Base-by-base conservation (phyloP, 169 alveolate species). In the Perkinsus olseni region DNA sequence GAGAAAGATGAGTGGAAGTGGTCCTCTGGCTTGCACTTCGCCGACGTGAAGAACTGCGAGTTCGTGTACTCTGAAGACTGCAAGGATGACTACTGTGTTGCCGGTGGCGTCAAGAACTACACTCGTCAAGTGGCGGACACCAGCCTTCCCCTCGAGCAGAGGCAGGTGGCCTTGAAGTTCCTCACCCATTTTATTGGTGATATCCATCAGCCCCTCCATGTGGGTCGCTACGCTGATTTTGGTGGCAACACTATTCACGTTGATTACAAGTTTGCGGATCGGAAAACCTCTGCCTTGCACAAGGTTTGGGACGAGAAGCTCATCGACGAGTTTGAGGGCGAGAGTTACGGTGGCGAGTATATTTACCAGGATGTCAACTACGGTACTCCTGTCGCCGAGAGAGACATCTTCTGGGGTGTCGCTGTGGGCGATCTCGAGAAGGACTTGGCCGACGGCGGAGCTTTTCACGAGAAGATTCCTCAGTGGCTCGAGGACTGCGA, bases 261-360 rank as follows among this genome's bases (percentile, higher is more conserved):
- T 8, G 82, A 62, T 24, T 62, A 62, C 31, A 28, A 62, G 82
- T 62, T 62, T 24, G 82, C 82, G 28, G 82, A 62, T 62, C 4
- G 17, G 8, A 62, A 62, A 24, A 13, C 37, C 10, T 4, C 82
- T 3, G 17, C 82, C 1, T 62, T 62, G 31, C 82, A 62, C 82
- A 62, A 62, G 82, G 82, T 62, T 62, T 62, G 82, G 82, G 82
- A 62, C 82, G 82, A 62, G 82, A 62, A 62, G 82, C 82, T 62
- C 31, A 62, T 62, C 31, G 82, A 62, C 34, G 82, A 62, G 82
- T 62, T 62, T 24, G 82, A 62, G 82, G 82, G 82, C 28, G 1
- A 4, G 8, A 28, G 10, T 13, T 62, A 62, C 17, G 82, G 82
- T 62, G 31, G 17, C 34, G 36, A 62, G 82, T 62, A 62, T 28